Evolutionary conservation across 768 basidiomycete species (phyloP).

Genomic region (Lactarius trivialis): DNA sequence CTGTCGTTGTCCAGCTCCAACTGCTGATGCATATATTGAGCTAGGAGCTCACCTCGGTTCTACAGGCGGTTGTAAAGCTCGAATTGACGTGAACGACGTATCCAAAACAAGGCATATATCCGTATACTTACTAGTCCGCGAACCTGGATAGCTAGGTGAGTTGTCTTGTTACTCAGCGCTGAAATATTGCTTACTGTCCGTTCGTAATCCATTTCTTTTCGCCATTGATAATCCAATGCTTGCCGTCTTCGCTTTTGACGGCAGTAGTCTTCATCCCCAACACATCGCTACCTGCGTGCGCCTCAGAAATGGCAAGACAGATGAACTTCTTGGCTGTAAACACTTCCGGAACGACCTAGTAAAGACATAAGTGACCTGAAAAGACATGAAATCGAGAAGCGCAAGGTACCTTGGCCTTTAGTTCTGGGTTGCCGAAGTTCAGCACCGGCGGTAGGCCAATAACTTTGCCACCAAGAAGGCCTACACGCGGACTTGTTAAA

Average conservation of each 20-base stretch:
- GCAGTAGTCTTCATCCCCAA: conserved; percentile 75
- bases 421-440: conserved; percentile 66
- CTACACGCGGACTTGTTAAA: not conserved
- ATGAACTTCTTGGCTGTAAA: conserved; percentile 77
- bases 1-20: conserved; percentile 32
- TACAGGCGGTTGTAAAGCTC: conserved; percentile 68
- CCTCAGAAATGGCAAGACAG: conserved; percentile 82
- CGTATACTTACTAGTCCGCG: conserved; percentile 35
- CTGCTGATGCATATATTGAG: conserved; percentile 27
- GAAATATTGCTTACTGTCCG: conserved; percentile 41
- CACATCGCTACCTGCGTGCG: conserved; percentile 83
- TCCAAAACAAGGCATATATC: not conserved
- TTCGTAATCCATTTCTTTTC: conserved; percentile 87
- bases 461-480: conserved; percentile 66
- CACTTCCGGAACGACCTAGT: conserved; percentile 51
- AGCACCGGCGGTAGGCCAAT: conserved; percentile 82
- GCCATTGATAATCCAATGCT: conserved; percentile 79
- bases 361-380: not conserved
- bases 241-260: conserved; percentile 73
- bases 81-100: not conserved
- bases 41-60: conserved; percentile 40
- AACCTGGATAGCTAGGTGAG: conserved; percentile 24
- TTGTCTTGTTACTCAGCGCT: not conserved
- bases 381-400: not conserved
- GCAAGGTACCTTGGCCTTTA: conserved; percentile 40